Evolutionary conservation across 148 eudicot genomes (phyloP), one percentile per base, ranked within the genome.

Genomic region (Camellia sinensis): DNA sequence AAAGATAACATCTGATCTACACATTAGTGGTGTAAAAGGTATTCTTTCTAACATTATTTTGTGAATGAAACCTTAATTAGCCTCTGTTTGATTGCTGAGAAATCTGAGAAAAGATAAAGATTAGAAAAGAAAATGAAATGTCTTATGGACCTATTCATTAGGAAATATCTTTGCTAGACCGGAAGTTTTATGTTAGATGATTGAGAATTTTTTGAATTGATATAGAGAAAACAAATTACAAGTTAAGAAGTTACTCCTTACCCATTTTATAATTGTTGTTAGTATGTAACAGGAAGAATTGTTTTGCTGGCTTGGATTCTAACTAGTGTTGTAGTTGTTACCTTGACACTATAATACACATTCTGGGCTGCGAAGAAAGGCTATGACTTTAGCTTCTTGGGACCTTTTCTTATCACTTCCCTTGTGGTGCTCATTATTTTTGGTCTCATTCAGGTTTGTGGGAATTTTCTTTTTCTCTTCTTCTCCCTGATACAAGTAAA

Each of bases 291-390:
- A 88, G 93, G 88, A 67, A 82, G 60, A 67, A 56, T 85, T 10
- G 80, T 88, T 18, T 79, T 88, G 80, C 75, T 81, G 74, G 93
- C 93, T 72, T 85, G 84, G 50, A 83, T 88, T 3, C 65, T 87
- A 66, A 87, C 92, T 43, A 56, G 83, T 44, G 82, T 87, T 0
- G 90, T 87, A 13, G 83, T 80, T 2, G 69, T 86, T 63, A 75
- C 79, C 57, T 85, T 89, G 7, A 87, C 90, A 1, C 56, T 82
- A n/a, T n/a, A n/a, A 0, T 89, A 83, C 81, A 89, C 92, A 73
- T 89, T 89, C 79, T 80, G 85, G 85, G 92, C 89, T 46, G 87
- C 88, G 4, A 84, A 79, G 73, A 73, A 87, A 69, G 92, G 90
- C 48, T 48, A 61, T 22, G 90, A 89, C 77, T 89, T 89, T 76